Evolutionary conservation across 2,329 filamentous ascomycete genomes (phyloP).

Genomic region (Colletotrichum kahawae): DNA sequence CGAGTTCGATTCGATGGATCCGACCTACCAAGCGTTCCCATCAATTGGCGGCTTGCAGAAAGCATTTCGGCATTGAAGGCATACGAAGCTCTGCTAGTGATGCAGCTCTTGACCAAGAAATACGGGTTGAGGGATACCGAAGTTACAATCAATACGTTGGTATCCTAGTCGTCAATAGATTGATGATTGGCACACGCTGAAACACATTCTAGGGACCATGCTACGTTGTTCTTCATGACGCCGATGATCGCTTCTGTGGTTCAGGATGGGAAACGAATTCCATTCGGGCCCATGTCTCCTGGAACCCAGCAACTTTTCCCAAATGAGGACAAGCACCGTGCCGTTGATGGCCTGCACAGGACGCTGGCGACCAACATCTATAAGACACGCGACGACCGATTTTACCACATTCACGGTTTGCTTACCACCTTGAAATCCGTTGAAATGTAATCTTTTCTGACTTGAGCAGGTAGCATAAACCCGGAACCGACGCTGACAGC

Average conservation of each 20-base stretch:
- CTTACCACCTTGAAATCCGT: not conserved
- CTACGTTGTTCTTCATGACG: slow-evolving; percentile 13
- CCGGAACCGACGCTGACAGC: slow-evolving; percentile 18
- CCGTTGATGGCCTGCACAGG: not conserved
- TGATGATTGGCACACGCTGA: not conserved
- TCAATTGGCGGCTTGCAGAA: slow-evolving; percentile 62
- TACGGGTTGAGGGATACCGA: slow-evolving; percentile 44
- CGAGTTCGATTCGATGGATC: slow-evolving; percentile 46
- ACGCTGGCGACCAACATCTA: slow-evolving; percentile 25
- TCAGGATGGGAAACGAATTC: not conserved
- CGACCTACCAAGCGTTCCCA: slow-evolving; percentile 49
- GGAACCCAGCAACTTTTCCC: not conserved
- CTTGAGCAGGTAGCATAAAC: slow-evolving; percentile 9
- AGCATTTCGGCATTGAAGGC: slow-evolving; percentile 54
- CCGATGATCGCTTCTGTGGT: not conserved
- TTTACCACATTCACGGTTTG: slow-evolving; percentile 25
- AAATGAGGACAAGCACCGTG: not conserved
- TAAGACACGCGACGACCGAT: slow-evolving; percentile 28
- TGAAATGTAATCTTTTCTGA: not conserved
- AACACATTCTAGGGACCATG: not conserved
- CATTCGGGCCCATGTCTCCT: not conserved
- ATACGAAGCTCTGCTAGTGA: slow-evolving; percentile 50
- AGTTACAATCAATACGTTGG: slow-evolving; percentile 50
- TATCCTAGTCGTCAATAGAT: not conserved
- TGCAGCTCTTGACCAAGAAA: slow-evolving; percentile 48